These are phyloP conservation scores for Uromyces viciae-fabae DNA, from an alignment of 1,284 basidiomycete genomes.

Conservation along the genomic window DNA sequence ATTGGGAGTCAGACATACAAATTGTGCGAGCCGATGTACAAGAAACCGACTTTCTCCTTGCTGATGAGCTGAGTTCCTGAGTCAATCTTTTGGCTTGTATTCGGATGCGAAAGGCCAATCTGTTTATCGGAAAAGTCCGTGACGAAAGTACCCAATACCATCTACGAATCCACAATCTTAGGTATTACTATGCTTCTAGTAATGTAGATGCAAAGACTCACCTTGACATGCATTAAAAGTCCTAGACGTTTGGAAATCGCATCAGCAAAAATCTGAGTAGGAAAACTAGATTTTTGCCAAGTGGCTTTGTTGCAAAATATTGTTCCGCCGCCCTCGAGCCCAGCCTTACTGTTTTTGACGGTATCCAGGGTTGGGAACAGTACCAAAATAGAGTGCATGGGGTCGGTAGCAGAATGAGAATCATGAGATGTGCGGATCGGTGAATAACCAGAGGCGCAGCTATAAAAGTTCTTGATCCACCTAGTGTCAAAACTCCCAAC, in stretches of 20 bases:
- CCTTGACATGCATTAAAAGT: constrained; percentile 42
- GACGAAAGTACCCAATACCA: constrained; percentile 36
- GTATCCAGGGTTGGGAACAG: constrained; percentile 35
- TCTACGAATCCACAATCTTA: neutral
- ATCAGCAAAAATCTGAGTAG: constrained; percentile 22
- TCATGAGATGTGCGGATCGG: neutral
- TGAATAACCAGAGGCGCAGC: constrained; percentile 14
- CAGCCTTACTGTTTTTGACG: constrained; percentile 2
- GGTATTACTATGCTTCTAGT: too few relatives aligned
- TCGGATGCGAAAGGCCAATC: neutral
- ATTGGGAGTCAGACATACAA: constrained; percentile 13
- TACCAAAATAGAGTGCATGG: constrained; percentile 11
- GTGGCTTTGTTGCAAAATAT: constrained; percentile 24
- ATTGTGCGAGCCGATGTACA: constrained; percentile 43
- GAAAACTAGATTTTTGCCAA: constrained; percentile 35
- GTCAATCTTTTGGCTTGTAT: neutral
- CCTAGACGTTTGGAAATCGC: constrained; percentile 34
- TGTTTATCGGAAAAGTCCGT: neutral
- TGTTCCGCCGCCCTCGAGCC: constrained; percentile 15
- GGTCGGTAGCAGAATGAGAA: neutral
- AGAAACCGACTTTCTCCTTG: constrained; percentile 17
- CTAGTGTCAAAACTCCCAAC: constrained; percentile 20
- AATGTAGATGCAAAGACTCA: neutral
- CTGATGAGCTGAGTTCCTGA: neutral
- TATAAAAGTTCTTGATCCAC: constrained; percentile 35